phyloP scores from a whole-genome alignment of 73 alveolate species.

The Paramecium sexaurelia region DNA sequence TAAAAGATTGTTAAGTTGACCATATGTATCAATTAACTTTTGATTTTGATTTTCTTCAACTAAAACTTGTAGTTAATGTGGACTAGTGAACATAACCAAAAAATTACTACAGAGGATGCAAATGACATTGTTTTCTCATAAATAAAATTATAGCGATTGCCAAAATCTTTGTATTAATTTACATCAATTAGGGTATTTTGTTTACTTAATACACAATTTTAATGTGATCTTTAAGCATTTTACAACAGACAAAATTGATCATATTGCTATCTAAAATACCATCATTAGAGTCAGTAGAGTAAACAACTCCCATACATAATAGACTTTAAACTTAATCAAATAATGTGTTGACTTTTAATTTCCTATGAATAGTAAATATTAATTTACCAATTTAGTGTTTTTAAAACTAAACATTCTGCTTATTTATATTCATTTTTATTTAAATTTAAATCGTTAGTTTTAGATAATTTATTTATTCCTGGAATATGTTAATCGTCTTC shows the following conservation, averaged over 20 bases:
- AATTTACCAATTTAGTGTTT: slow-evolving; percentile 28
- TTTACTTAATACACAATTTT: not conserved
- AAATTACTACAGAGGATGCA: slow-evolving; percentile 20
- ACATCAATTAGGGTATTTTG: not conserved
- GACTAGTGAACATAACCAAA: slow-evolving; percentile 22
- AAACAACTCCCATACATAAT: not conserved
- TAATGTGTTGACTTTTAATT: not conserved
- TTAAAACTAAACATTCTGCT: not conserved
- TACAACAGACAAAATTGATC: not conserved
- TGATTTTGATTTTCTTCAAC: not conserved
- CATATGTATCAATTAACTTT: not conserved
- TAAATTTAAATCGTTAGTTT: not conserved
- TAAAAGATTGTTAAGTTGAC: not conserved
- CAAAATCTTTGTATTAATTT: not conserved
- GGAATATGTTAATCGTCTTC: slow-evolving; percentile 32
- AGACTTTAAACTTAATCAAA: slow-evolving; percentile 19
- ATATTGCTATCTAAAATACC: not conserved
- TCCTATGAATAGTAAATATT: not conserved
- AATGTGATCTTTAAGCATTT: not conserved
- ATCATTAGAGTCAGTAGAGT: not conserved
- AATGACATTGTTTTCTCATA: not conserved
- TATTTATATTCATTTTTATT: not conserved
- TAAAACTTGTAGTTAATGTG: not conserved
- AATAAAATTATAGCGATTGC: not conserved
- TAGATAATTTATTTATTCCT: not conserved